Base-by-base conservation (phyloP, 148 eudicot species). In the Dianthus caryophyllus region DNA sequence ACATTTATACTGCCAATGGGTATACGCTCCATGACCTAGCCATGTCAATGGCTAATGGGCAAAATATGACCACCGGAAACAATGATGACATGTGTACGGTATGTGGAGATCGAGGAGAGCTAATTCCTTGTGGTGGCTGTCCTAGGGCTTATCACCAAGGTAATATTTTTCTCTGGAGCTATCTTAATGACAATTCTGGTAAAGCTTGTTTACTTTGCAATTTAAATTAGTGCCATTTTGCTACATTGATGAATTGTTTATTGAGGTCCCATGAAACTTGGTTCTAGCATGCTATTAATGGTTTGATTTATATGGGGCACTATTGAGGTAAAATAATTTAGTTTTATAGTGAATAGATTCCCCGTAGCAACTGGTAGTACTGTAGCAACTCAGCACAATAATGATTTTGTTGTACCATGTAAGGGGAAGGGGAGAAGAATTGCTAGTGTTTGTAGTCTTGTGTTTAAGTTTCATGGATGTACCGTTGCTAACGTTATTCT, bases 71-170 rank as follows among this genome's bases (percentile, higher is more conserved):
- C 21, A 73, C 85, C 55, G 87, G 96, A 60, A 81, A 77, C 79
- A 88, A 87, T 81, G 99, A 94, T 78, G 89, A 88, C 70, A 90
- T 88, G 87, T 94, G 99, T 82, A 86, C 97, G 20, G 73, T 86
- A 17, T 94, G 99, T 75, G 96, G 96, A 64, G 92, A 86, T 83
- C 86, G 86, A 59, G 97, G 93, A 55, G 93, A 88, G 73, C 82
- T 94, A 51, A 71, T 88, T 48, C 62, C 83, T 59, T 90, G 97
- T 66, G 83, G 79, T 62, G 87, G 96, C 48, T 94, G 99, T 74
- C 96, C 96, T 65, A 71, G 84, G 75, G 81, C 81, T 53, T 81
- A 71, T 69, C 84, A 81, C 56, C 70, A 63, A 77, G 66, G 84
- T 81, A 75, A 63, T 63, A 7, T 66, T 51, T 43, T 21, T 63